These are phyloP conservation scores for Pythium chondricola DNA, from an alignment of 352 stramenopile genomes.

Conservation along the genomic window DNA sequence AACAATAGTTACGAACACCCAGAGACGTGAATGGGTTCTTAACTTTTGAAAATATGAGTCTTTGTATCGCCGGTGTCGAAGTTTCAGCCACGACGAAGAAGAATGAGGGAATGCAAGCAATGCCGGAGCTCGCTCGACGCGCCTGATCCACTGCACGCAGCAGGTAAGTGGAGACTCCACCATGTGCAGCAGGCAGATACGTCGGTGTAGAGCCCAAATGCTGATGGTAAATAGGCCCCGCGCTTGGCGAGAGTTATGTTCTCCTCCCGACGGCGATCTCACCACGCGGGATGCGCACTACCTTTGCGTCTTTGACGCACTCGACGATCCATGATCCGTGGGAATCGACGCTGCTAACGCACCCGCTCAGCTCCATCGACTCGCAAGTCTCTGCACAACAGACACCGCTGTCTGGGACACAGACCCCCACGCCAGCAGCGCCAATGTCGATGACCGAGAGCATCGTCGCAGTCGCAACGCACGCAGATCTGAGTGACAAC, in stretches of 20 bases:
- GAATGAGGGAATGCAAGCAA: slow-evolving; percentile 26
- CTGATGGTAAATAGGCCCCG: slow-evolving; percentile 14
- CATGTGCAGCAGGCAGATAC: too few relatives aligned
- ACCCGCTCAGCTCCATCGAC: slow-evolving; percentile 3
- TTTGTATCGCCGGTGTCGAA: not conserved
- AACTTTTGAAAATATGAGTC: slow-evolving; percentile 1
- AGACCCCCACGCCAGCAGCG: slow-evolving; percentile 21
- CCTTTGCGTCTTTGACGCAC: slow-evolving; percentile 23
- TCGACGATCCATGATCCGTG: slow-evolving; percentile 21
- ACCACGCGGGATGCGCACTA: slow-evolving; percentile 25
- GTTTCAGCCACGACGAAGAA: not conserved
- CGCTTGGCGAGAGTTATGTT: slow-evolving; percentile 71
- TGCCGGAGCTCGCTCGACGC: slow-evolving; percentile 24
- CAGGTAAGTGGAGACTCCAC: not conserved
- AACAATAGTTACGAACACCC: slow-evolving; percentile 7
- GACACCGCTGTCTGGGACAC: slow-evolving; percentile 7
- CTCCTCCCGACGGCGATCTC: slow-evolving; percentile 61
- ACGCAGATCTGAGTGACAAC: slow-evolving; percentile 70
- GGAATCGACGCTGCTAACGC: slow-evolving; percentile 16
- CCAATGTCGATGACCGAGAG: slow-evolving; percentile 40
- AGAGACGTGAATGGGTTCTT: too few relatives aligned
- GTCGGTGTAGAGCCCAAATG: too few relatives aligned
- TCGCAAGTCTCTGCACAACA: slow-evolving; percentile 2
- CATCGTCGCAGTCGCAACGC: slow-evolving; percentile 52
- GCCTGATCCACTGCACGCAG: slow-evolving; percentile 7